phyloP scores from a whole-genome alignment of 768 basidiomycete species.

The Pleurotus eryngii region DNA sequence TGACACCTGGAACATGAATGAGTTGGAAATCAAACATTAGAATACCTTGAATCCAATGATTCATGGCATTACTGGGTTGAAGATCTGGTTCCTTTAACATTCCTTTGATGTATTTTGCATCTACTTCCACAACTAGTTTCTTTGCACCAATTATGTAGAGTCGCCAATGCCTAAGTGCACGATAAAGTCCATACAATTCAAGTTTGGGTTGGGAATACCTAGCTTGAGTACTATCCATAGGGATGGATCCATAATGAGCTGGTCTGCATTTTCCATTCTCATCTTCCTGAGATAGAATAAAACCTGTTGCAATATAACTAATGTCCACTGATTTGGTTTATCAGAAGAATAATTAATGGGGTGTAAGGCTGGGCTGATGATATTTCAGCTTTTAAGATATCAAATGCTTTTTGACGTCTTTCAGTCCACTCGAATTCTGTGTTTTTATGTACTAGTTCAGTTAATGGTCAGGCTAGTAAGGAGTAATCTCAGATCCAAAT shows the following conservation, averaged over 20 bases:
- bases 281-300: conserved; percentile 18
- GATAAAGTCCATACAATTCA: conserved; percentile 30
- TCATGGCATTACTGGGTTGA: too few relatives aligned
- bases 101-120: neutral
- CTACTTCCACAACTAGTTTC: conserved; percentile 3
- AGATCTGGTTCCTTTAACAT: neutral
- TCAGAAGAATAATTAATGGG: conserved; percentile 3
- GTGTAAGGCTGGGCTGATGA: too few relatives aligned
- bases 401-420: too few relatives aligned
- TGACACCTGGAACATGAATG: conserved; percentile 27
- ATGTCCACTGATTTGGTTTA: conserved; percentile 24
- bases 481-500: too few relatives aligned
- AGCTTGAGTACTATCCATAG: conserved; percentile 21
- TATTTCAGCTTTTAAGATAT: too few relatives aligned
- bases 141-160: conserved; percentile 16
- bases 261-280: conserved; percentile 15
- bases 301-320: too few relatives aligned
- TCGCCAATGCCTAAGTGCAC: conserved; percentile 19
- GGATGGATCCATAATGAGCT: conserved; percentile 25
- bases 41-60: too few relatives aligned
- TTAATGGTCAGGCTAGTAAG: too few relatives aligned
- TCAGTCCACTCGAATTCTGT: conserved; percentile 22
- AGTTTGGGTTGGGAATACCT: conserved; percentile 31
- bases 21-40: too few relatives aligned
- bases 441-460: too few relatives aligned